These are phyloP conservation scores for Stagonosporopsis chrysanthemi DNA, from an alignment of 2,329 filamentous ascomycete species.

Conservation along the genomic window DNA sequence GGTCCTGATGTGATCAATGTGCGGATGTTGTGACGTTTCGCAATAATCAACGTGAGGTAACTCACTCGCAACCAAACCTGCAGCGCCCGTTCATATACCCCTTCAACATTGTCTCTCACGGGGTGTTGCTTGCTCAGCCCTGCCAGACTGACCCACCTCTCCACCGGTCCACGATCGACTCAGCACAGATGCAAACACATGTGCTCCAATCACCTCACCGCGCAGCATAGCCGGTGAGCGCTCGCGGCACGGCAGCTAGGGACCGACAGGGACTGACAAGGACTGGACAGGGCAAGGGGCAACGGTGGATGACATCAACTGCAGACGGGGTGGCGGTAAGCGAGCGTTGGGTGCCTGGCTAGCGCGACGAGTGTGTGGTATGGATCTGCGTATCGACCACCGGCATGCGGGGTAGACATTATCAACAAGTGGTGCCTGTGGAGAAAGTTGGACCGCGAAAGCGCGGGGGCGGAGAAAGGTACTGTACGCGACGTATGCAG, in stretches of 20 bases:
- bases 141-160: conserved; percentile 14
- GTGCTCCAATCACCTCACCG: conserved; percentile 4
- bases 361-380: conserved; percentile 3
- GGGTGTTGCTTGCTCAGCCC: conserved; percentile 16
- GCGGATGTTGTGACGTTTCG: neutral
- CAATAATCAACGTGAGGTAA: neutral
- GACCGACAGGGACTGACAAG: neutral
- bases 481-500: neutral
- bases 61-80: neutral
- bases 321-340: conserved; percentile 5
- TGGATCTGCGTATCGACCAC: neutral
- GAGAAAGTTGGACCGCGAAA: too few relatives aligned
- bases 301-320: conserved; percentile 14
- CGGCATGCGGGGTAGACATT: neutral
- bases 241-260: conserved; percentile 1
- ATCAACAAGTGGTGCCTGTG: too few relatives aligned
- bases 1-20: conserved; percentile 9
- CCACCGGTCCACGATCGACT: conserved; percentile 3
- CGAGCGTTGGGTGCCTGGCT: conserved; percentile 17
- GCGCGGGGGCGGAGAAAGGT: too few relatives aligned
- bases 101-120: neutral
- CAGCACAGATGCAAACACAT: neutral
- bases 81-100: neutral
- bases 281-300: neutral
- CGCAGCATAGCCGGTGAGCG: conserved; percentile 5